Percentiles rank a stretch among this genome's conserved stretches.
Conservation (phyloP, 2,329 filamentous ascomycete genomes). For the Trichophyton mentagrophytes region DNA sequence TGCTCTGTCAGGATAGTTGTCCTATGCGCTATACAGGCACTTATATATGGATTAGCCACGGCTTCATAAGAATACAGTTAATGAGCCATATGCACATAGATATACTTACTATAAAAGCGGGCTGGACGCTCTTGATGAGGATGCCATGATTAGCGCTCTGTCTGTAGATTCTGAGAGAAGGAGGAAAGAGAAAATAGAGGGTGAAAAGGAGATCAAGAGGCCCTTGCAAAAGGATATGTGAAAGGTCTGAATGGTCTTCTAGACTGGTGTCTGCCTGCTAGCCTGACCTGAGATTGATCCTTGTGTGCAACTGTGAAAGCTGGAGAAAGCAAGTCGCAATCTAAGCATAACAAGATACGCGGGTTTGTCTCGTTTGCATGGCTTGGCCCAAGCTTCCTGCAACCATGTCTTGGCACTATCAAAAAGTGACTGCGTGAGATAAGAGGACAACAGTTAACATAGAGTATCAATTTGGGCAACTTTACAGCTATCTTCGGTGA, state of each 20-base stretch:
- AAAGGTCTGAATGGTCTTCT: neutral
- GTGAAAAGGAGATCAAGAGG: neutral
- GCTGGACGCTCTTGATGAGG: slow-evolving; percentile 34
- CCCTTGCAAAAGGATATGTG: neutral
- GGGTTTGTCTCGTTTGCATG: neutral
- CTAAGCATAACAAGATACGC: neutral
- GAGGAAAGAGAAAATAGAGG: neutral
- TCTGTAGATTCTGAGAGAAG: neutral
- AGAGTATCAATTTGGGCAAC: neutral
- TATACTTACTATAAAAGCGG: slow-evolving; percentile 58
- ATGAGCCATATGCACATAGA: neutral
- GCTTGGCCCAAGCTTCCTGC: neutral
- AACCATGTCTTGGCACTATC: neutral
- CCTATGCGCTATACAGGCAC: slow-evolving; percentile 87
- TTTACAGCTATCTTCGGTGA: neutral
- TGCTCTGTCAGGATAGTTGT: slow-evolving; percentile 89
- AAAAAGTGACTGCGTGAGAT: neutral
- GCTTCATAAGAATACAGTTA: neutral
- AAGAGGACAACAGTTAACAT: neutral
- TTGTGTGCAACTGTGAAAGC: neutral
- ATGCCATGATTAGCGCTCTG: slow-evolving; percentile 6
- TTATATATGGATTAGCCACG: slow-evolving; percentile 26
- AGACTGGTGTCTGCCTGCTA: neutral
- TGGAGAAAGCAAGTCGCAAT: neutral
- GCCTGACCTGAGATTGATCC: neutral